phyloP scores from a whole-genome alignment of 116 monocot genomes.

The Cymodocea nodosa region DNA sequence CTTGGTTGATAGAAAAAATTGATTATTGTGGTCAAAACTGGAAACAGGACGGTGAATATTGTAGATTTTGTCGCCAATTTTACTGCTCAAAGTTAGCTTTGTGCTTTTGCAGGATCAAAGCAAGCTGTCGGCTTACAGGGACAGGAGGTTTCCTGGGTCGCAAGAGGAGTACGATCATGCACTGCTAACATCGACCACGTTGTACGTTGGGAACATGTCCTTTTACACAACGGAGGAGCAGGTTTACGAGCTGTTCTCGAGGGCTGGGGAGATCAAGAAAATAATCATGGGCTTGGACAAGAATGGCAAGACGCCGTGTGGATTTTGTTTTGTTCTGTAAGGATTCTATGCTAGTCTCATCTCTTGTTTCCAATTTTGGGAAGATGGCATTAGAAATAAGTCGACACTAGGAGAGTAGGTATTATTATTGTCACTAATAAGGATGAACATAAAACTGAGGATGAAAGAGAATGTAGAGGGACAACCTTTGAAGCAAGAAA shows the following conservation, averaged over 20 bases:
- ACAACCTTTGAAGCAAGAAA: no score
- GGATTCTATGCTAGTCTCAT: background rate
- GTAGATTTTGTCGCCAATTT: background rate
- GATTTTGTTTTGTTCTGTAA: constrained; percentile 94
- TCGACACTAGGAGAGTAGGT: background rate
- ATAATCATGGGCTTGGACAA: constrained; percentile 98
- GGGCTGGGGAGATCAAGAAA: constrained; percentile 98
- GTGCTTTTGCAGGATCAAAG: constrained; percentile 41
- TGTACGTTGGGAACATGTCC: constrained; percentile 47
- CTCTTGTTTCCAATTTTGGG: background rate
- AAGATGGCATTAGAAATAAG: background rate
- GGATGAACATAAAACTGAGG: no score
- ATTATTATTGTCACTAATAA: no score
- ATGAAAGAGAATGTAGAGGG: no score
- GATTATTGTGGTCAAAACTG: no score
- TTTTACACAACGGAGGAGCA: constrained; percentile 99
- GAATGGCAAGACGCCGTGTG: constrained; percentile 92
- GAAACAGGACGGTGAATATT: no score
- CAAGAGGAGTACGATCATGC: constrained; percentile 93
- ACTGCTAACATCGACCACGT: constrained; percentile 42
- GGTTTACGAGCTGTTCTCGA: constrained; percentile 88
- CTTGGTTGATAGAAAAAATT: no score
- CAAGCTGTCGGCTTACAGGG: constrained; percentile 84
- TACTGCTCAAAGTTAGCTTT: background rate
- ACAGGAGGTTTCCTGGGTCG: constrained; percentile 73